These are phyloP conservation scores for Phytophthora fragariae DNA, from an alignment of 352 stramenopile species.

Conservation along the genomic window DNA sequence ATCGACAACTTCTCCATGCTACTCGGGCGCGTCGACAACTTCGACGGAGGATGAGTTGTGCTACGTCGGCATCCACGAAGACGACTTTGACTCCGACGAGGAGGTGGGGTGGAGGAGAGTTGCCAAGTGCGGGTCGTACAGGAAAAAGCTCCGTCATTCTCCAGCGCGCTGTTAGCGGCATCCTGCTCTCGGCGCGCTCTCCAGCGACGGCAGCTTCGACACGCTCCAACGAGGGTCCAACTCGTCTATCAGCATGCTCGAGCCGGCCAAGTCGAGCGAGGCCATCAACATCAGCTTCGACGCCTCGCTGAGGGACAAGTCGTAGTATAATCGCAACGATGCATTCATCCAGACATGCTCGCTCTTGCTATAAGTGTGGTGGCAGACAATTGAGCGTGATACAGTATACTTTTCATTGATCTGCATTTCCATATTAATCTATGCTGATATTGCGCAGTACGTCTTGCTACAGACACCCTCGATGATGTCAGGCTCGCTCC, in stretches of 20 bases:
- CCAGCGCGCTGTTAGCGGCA: conserved; percentile 24
- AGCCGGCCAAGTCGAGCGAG: conserved; percentile 28
- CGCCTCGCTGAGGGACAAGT: conserved; percentile 35
- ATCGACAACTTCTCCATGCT: conserved; percentile 77
- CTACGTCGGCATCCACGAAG: conserved; percentile 49
- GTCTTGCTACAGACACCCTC: conserved; percentile 36
- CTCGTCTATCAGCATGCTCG: conserved; percentile 51
- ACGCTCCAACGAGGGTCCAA: conserved; percentile 40
- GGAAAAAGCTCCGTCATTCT: conserved; percentile 25
- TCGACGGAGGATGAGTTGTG: conserved; percentile 51
- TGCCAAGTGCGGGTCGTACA: conserved; percentile 20
- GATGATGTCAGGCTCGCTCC: conserved; percentile 44
- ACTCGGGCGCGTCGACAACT: conserved; percentile 68
- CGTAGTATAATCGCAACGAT: too few relatives aligned
- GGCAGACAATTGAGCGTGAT: neutral
- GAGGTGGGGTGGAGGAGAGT: conserved; percentile 30
- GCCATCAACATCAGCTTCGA: conserved; percentile 35
- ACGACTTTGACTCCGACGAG: conserved; percentile 44
- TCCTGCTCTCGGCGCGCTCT: conserved; percentile 34
- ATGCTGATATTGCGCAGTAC: conserved; percentile 30
- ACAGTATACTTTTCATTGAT: conserved; percentile 20
- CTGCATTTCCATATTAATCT: conserved; percentile 26
- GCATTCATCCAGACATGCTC: too few relatives aligned
- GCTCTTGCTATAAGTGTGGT: conserved; percentile 15
- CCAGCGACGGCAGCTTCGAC: conserved; percentile 44